These are phyloP conservation scores for Panaeolus cyanescens DNA, from an alignment of 768 basidiomycete genomes.

Conservation along the genomic window DNA sequence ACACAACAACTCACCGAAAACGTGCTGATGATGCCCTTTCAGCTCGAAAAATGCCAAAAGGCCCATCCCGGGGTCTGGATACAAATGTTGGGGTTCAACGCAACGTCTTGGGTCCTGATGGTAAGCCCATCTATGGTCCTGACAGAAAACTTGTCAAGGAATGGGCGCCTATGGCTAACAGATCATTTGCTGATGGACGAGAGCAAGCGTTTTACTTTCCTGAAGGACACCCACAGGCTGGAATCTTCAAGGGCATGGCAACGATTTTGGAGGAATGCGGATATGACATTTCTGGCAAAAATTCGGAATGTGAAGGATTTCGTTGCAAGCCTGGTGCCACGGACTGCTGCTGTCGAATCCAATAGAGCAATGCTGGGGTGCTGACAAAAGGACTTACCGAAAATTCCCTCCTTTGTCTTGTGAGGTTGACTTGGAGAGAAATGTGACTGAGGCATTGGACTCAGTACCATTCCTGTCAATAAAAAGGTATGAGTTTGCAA, in stretches of 20 bases:
- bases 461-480: not conserved
- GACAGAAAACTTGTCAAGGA: conserved; percentile 26
- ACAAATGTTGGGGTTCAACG: conserved; percentile 18
- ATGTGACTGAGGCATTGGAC: not conserved
- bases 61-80: conserved; percentile 16
- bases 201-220: conserved; percentile 34
- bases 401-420: not conserved
- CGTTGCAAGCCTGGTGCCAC: conserved; percentile 20
- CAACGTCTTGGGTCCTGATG: conserved; percentile 13
- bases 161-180: conserved; percentile 31
- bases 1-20: conserved; percentile 32
- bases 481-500: not conserved
- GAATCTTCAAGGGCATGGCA: conserved; percentile 44
- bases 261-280: conserved; percentile 30
- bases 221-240: conserved; percentile 19
- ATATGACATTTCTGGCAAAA: conserved; percentile 20
- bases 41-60: conserved; percentile 35
- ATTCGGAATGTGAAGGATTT: conserved; percentile 32
- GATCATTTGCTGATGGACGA: conserved; percentile 19
- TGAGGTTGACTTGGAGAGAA: conserved; percentile 9
- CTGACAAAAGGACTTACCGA: conserved; percentile 1
- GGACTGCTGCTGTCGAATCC: conserved; percentile 33
- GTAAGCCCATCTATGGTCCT: conserved; percentile 21
- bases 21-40: conserved; percentile 29
- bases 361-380: conserved; percentile 9